A percentile compares a stretch with the other conserved stretches of the same genome.
phyloP scores from a whole-genome alignment of 192 early-diverging fungal species.

The Neocallimastix lanati region DNA sequence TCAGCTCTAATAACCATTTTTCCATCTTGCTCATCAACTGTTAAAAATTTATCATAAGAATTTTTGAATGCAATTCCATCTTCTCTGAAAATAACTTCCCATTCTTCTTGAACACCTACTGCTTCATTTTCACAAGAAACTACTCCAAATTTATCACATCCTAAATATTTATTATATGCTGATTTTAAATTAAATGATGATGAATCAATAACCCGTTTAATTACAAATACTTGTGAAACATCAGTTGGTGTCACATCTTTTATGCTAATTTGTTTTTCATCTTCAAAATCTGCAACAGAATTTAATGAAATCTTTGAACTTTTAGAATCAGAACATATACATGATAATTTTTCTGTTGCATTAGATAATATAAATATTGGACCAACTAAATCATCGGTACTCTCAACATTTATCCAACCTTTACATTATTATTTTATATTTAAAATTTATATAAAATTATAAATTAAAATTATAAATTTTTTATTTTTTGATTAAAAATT shows the following conservation, averaged over 20 bases:
- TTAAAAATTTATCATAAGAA: slow-evolving; percentile 45
- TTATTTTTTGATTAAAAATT: too few relatives aligned
- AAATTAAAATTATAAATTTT: too few relatives aligned
- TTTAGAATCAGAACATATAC: background rate
- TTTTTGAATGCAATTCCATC: slow-evolving; percentile 50
- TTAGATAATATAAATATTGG: too few relatives aligned
- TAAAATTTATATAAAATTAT: too few relatives aligned
- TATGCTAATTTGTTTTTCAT: background rate
- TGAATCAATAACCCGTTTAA: background rate
- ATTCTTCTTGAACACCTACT: slow-evolving; percentile 64
- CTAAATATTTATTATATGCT: slow-evolving; percentile 42
- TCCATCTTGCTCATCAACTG: slow-evolving; percentile 23
- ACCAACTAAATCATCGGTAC: background rate
- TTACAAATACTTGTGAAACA: background rate
- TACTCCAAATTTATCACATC: slow-evolving; percentile 62
- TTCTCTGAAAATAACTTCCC: slow-evolving; percentile 43
- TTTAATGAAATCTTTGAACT: background rate
- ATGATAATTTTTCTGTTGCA: too few relatives aligned
- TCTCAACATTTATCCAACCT: too few relatives aligned
- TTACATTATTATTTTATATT: too few relatives aligned
- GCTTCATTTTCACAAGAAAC: slow-evolving; percentile 52
- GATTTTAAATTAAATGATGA: slow-evolving; percentile 34
- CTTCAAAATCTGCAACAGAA: too few relatives aligned
- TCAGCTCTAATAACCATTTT: slow-evolving; percentile 44
- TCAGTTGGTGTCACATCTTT: background rate